Evolutionary conservation across 2,329 filamentous ascomycete species (phyloP).

Genomic region (Setomelanomma holmii): DNA sequence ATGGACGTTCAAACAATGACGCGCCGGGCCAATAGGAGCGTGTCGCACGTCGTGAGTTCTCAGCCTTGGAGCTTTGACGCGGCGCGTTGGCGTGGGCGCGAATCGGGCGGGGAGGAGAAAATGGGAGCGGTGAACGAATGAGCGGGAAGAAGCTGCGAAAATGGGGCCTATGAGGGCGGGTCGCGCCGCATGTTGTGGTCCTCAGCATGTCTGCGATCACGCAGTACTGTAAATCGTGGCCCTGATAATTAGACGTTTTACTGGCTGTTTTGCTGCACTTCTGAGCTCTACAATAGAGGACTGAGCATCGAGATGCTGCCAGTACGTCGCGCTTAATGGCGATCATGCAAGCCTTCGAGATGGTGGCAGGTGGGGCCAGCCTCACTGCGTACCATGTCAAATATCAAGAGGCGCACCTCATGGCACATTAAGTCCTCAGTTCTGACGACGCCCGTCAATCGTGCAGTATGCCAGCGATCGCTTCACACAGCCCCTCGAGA

Average conservation of each 20-base stretch:
- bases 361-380: neutral
- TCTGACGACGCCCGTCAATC: too few relatives aligned
- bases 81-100: neutral
- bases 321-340: neutral
- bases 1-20: slow-evolving; percentile 17
- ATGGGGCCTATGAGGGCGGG: neutral
- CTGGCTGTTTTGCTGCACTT: neutral
- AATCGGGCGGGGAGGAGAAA: neutral
- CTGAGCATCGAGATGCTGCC: too few relatives aligned
- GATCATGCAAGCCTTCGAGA: neutral
- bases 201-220: neutral
- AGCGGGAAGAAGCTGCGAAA: neutral
- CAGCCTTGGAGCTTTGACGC: slow-evolving; percentile 9
- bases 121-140: neutral
- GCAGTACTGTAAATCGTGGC: too few relatives aligned
- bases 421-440: too few relatives aligned
- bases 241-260: too few relatives aligned
- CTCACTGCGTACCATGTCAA: neutral
- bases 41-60: slow-evolving; percentile 2
- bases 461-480: neutral
- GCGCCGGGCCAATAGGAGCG: slow-evolving; percentile 24
- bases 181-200: neutral
- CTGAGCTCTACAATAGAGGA: too few relatives aligned
- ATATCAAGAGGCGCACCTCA: too few relatives aligned
- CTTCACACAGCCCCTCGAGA: too few relatives aligned